Conservation (phyloP, 2,329 filamentous ascomycete genomes). For the Aspergillus tanneri region DNA sequence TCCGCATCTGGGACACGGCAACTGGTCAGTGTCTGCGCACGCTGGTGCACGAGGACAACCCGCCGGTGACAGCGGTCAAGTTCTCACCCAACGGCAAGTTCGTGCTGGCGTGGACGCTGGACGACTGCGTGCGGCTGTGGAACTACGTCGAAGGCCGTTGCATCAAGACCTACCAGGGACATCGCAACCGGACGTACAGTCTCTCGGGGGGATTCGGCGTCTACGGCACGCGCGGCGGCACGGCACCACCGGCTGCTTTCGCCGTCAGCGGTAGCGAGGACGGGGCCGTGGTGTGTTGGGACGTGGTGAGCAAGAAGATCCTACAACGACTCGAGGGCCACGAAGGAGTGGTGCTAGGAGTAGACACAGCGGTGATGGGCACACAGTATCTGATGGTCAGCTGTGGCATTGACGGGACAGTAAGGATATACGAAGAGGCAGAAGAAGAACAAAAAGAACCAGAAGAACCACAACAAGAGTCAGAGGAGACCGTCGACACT, state of each 20-base stretch:
- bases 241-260: constrained; percentile 55
- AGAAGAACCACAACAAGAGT: not conserved
- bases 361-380: constrained; percentile 58
- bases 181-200: constrained; percentile 79
- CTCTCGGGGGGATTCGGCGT: constrained; percentile 81
- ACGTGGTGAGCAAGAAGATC: constrained; percentile 79
- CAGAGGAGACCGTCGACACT: no score
- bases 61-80: constrained; percentile 80
- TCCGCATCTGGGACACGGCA: constrained; percentile 92
- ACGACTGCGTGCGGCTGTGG: constrained; percentile 88
- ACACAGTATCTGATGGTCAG: constrained; percentile 56
- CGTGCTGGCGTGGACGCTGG: constrained; percentile 86
- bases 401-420: constrained; percentile 61
- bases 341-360: constrained; percentile 58
- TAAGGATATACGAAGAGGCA: constrained; percentile 57
- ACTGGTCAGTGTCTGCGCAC: constrained; percentile 95
- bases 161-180: constrained; percentile 96
- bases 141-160: constrained; percentile 89
- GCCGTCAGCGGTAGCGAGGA: constrained; percentile 85
- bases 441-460: not conserved
- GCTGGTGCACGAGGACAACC: constrained; percentile 93
- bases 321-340: constrained; percentile 65
- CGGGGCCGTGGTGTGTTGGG: constrained; percentile 82
- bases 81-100: constrained; percentile 95
- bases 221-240: constrained; percentile 49